Conservation (phyloP, 352 stramenopile species). For the Sclerospora graminicola region DNA sequence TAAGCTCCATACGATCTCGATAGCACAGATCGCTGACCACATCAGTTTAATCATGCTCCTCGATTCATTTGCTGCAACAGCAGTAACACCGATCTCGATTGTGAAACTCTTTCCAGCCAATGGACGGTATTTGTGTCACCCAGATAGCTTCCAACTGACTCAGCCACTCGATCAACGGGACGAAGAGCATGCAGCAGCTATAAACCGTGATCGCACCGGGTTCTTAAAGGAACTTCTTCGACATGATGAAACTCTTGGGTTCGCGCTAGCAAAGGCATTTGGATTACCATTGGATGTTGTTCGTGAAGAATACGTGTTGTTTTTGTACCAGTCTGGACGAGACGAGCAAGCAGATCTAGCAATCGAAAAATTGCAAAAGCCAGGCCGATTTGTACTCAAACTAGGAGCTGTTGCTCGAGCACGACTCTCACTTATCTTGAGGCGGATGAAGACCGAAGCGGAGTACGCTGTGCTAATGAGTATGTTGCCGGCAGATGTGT, state of each 20-base stretch:
- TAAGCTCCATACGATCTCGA: constrained; percentile 27
- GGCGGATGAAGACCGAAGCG: constrained; percentile 63
- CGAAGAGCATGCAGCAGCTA: constrained; percentile 14
- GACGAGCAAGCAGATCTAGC: constrained; percentile 57
- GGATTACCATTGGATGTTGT: constrained; percentile 58
- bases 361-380: constrained; percentile 64
- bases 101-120: constrained; percentile 46
- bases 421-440: constrained; percentile 58
- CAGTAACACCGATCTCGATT: constrained; percentile 59
- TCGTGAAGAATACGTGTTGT: constrained; percentile 70
- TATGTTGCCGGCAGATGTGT: constrained; percentile 66
- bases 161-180: constrained; percentile 2
- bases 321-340: constrained; percentile 67
- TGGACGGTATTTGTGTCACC: constrained; percentile 41
- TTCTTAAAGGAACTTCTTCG: constrained; percentile 68
- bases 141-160: constrained; percentile 38
- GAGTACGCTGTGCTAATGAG: constrained; percentile 78
- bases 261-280: constrained; percentile 66
- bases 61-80: constrained; percentile 66
- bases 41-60: constrained; percentile 69
- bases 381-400: constrained; percentile 43
- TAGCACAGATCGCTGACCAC: constrained; percentile 41
- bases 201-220: constrained; percentile 39
- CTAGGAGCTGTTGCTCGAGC: constrained; percentile 62
- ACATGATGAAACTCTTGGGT: constrained; percentile 49